A percentile compares a stretch with the other conserved stretches of the same genome.
Evolutionary conservation across 2,329 filamentous ascomycete genomes (phyloP).

Genomic region (Talaromyces sp.): DNA sequence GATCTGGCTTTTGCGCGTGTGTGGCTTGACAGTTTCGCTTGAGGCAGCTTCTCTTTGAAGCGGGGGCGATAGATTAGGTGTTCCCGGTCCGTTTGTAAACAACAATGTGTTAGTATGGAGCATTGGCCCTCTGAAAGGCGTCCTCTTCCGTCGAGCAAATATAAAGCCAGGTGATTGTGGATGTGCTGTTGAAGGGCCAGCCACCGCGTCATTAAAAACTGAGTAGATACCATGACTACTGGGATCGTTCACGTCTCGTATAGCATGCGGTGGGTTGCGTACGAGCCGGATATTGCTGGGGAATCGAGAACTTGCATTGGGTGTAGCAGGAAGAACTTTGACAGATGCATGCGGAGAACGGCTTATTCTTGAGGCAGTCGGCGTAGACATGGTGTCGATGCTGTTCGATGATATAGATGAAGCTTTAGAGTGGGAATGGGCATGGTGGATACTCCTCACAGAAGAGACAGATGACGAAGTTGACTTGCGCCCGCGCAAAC

Average conservation of each 20-base stretch:
- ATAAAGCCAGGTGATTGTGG: conserved; percentile 43
- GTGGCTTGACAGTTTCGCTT: conserved; percentile 23
- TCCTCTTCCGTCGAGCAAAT: conserved; percentile 45
- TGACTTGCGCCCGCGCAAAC: conserved; percentile 86
- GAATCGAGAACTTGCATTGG: conserved; percentile 66
- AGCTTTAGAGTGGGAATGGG: conserved; percentile 87
- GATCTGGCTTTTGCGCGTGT: conserved; percentile 39
- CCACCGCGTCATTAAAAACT: conserved; percentile 38
- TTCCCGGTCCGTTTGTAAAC: conserved; percentile 32
- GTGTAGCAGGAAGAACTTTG: conserved; percentile 91
- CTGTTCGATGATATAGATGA: conserved; percentile 85
- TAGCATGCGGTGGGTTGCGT: conserved; percentile 46
- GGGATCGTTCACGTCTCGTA: conserved; percentile 26
- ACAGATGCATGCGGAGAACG: conserved; percentile 84
- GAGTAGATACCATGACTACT: conserved; percentile 26
- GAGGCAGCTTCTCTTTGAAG: conserved; percentile 23
- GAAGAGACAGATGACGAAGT: conserved; percentile 94
- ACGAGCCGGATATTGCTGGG: conserved; percentile 84
- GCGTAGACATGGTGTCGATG: conserved; percentile 64
- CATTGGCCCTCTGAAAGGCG: conserved; percentile 46
- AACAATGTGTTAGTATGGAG: conserved; percentile 38
- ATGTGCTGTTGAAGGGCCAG: conserved; percentile 35
- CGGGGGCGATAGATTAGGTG: conserved; percentile 30
- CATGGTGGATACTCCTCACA: conserved; percentile 83
- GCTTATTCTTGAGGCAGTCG: conserved; percentile 61